These are phyloP conservation scores for Antrodiella citrinella DNA, from an alignment of 768 basidiomycete genomes.

Conservation along the genomic window DNA sequence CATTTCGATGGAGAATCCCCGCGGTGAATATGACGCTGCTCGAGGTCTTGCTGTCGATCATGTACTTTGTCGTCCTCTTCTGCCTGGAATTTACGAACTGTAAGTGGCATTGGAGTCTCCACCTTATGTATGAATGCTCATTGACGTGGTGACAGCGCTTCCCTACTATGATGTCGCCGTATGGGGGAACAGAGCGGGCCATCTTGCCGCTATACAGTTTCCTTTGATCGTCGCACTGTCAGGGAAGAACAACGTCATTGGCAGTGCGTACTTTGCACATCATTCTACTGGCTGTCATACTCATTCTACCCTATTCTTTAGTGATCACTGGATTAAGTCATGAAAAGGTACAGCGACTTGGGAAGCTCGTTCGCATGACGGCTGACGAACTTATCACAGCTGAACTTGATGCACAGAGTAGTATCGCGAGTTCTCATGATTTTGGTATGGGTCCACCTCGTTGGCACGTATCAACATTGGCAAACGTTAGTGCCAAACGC, in stretches of 20 bases:
- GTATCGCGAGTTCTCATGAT: slow-evolving; percentile 33
- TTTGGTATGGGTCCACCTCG: slow-evolving; percentile 37
- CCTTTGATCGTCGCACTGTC: slow-evolving; percentile 44
- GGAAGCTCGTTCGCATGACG: neutral
- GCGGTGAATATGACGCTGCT: slow-evolving; percentile 17
- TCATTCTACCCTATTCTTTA: slow-evolving; percentile 17
- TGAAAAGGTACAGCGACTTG: slow-evolving; percentile 28
- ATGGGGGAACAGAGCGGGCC: slow-evolving; percentile 26
- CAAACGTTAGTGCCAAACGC: neutral
- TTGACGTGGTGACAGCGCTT: neutral
- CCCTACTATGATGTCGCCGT: slow-evolving; percentile 6
- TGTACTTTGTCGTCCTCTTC: slow-evolving; percentile 23
- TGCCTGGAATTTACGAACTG: slow-evolving; percentile 23
- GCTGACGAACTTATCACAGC: slow-evolving; percentile 11
- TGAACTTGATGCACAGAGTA: slow-evolving; percentile 39
- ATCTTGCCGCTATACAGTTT: slow-evolving; percentile 37
- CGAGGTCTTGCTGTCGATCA: slow-evolving; percentile 19
- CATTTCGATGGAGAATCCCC: slow-evolving; percentile 22
- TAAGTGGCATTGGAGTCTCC: slow-evolving; percentile 9
- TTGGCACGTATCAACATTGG: slow-evolving; percentile 15
- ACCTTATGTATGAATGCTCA: neutral
- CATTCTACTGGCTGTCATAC: neutral
- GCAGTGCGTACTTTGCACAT: slow-evolving; percentile 21
- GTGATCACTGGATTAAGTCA: slow-evolving; percentile 47
- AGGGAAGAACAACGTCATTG: slow-evolving; percentile 46